These are phyloP conservation scores for Puccinia hordei DNA, from an alignment of 1,284 basidiomycete genomes.

Conservation along the genomic window DNA sequence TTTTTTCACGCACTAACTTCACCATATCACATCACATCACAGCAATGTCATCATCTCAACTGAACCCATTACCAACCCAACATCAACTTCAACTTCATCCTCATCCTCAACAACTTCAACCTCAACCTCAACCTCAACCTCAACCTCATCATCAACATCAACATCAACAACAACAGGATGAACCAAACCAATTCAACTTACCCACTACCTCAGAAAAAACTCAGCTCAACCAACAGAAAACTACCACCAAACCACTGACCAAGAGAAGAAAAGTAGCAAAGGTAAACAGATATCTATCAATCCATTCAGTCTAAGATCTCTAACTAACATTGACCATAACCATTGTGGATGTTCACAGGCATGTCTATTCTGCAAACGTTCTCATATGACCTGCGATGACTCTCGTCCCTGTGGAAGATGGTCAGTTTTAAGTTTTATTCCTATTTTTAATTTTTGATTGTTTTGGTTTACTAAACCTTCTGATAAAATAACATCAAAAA, in stretches of 20 bases:
- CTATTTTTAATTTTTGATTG: slow-evolving; percentile 50
- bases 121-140: too few relatives aligned
- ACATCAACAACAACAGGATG: not conserved
- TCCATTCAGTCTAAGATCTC: not conserved
- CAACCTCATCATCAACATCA: too few relatives aligned
- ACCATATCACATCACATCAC: too few relatives aligned
- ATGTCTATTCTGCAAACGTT: slow-evolving; percentile 53
- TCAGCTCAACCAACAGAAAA: not conserved
- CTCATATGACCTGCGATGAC: slow-evolving; percentile 80
- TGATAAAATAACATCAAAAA: too few relatives aligned
- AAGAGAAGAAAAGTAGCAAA: slow-evolving; percentile 32
- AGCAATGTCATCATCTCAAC: too few relatives aligned
- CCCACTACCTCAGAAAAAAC: not conserved
- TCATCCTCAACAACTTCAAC: too few relatives aligned
- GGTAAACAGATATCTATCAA: not conserved
- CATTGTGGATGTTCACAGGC: not conserved
- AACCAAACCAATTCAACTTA: not conserved
- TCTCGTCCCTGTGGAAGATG: slow-evolving; percentile 80
- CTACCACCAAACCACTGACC: not conserved
- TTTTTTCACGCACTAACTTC: too few relatives aligned
- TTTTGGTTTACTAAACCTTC: too few relatives aligned
- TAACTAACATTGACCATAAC: not conserved
- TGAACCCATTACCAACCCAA: too few relatives aligned
- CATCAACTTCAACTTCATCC: too few relatives aligned
- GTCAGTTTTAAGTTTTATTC: slow-evolving; percentile 64